Base-by-base conservation (phyloP, 139 green algal species). In the Haematococcus lacustris region DNA sequence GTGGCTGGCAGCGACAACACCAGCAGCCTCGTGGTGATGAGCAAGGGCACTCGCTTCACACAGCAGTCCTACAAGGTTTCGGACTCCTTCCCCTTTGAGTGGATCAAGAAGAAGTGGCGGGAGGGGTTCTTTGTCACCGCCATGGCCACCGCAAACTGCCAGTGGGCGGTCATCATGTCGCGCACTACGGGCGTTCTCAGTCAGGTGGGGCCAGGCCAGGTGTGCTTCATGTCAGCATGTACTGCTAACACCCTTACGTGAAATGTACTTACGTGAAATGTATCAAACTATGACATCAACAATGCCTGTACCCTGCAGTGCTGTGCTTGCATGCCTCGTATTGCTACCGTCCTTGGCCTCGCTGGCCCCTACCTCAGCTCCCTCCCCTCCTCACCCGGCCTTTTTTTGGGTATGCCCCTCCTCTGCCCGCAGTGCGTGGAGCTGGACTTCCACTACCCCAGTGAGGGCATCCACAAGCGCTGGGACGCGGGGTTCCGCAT, bases 21-120 rank as follows among this genome's bases (percentile, higher is more conserved):
- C 39, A 81, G 63, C 75, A 87, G 77, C 71, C 79, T 96, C 43
- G 89, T 96, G 68, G 89, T 96, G 51, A 97, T 97, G 91, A 88
- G 76, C 73, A 96, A 95, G 75, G 91, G 94, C 75, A 97, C 93
- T 21, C 80, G 83, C 40, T 98, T 97, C 86, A 97, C 94, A 26
- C 94, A 98, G 85, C 94, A 98, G 81, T 91, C 77, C 43, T 98
- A 98, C 90, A 98, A 98, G 86, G 93, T 81, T 71, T 77, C 80
- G 34, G 94, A 98, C 85, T 95, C 85, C 17, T 98, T 98, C 79
- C 94, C 94, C 34, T 98, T 96, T 87, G 97, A 98, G 82, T 98
- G 94, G 94, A 98, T 98, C 75, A 98, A 98, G 88, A 98, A 98
- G 83, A 98, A 98, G 82, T 98, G 94, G 94, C 92, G 93, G 72